Evolutionary conservation across 2,329 filamentous ascomycete genomes (phyloP), one percentile per base, ranked within the genome.

Genomic region (Calonectria pteridis): DNA sequence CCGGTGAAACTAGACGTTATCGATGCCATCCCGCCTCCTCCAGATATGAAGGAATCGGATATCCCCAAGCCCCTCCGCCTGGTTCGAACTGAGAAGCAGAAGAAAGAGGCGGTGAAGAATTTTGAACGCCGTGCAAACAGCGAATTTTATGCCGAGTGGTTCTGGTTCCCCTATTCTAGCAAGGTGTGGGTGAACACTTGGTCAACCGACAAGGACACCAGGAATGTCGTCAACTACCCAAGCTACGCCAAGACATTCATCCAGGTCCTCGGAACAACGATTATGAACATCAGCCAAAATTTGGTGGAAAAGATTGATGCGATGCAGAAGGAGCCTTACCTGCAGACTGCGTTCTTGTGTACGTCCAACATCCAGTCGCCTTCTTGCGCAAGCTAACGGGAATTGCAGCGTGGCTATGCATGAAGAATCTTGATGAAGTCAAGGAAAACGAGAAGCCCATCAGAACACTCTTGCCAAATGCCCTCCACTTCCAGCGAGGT

Each of bases 141-240:
- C 28, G 73, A 74, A 43, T 74, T 69, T 50, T 74, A 74, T 46
- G 26, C 73, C 5, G 73, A 74, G 69, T 74, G 73, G 73, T 74
- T 74, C 43, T 74, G 73, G 73, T 74, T 74, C 53, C 73, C 73
- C 13, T 74, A 74, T 31, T 72, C 73, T 5, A 65, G 68, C 46
- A 65, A 66, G 14, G 33, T 70, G 4, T 74, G 73, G 73, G 73
- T 74, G 49, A 74, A 74, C 28, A 74, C 73, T 3, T 74, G 73
- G 73, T 69, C 71, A 20, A 35, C 67, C 29, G 65, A 49, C n/a
- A 46, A 35, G 20, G 66, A 69, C 43, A 14, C 53, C 4, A 70
- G 51, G 18, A 55, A 55, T 18, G 69, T 58, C 9, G 10, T 64
- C 18, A 29, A 63, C 1, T 74, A 72, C 28, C 73, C 73, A 2